Evolutionary conservation across 192 early-diverging fungal species (phyloP).

Genomic region (Rhizoclosmatium globosum): DNA sequence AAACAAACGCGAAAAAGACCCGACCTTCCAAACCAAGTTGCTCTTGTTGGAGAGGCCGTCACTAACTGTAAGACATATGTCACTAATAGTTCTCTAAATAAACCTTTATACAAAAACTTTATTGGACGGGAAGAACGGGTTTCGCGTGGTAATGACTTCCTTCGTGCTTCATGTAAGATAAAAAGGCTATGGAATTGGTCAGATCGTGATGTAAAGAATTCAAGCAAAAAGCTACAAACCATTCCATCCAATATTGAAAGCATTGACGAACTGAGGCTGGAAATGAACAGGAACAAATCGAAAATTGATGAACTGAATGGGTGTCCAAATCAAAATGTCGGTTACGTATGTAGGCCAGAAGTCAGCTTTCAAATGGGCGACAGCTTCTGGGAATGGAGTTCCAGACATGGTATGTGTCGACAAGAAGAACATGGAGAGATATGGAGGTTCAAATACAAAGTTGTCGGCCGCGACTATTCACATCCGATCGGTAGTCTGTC

Average conservation of each 20-base stretch:
- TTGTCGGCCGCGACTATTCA: slow-evolving; percentile 45
- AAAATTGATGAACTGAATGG: slow-evolving; percentile 52
- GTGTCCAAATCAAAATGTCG: slow-evolving; percentile 50
- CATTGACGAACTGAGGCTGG: slow-evolving; percentile 45
- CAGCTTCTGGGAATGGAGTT: slow-evolving; percentile 4
- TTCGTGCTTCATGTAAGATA: slow-evolving; percentile 30
- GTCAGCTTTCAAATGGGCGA: slow-evolving; percentile 44
- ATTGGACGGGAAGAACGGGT: too few species aligned
- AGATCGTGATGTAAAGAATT: neutral
- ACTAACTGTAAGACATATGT: too few species aligned
- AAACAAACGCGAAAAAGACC: neutral
- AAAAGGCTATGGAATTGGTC: slow-evolving; percentile 16
- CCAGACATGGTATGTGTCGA: slow-evolving; percentile 45
- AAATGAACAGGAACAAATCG: slow-evolving; percentile 45
- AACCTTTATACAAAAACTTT: too few species aligned
- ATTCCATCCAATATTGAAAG: slow-evolving; percentile 37
- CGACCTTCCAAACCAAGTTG: too few species aligned
- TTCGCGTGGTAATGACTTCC: slow-evolving; percentile 23
- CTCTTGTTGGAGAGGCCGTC: too few species aligned
- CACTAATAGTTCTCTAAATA: too few species aligned
- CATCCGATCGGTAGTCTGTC: too few species aligned
- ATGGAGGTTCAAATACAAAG: slow-evolving; percentile 51
- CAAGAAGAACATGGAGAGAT: slow-evolving; percentile 49
- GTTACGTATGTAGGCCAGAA: slow-evolving; percentile 45
- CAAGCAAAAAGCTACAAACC: slow-evolving; percentile 2